These are phyloP conservation scores for Calonectria crousiana DNA, from an alignment of 2,329 filamentous ascomycete species.

Conservation along the genomic window DNA sequence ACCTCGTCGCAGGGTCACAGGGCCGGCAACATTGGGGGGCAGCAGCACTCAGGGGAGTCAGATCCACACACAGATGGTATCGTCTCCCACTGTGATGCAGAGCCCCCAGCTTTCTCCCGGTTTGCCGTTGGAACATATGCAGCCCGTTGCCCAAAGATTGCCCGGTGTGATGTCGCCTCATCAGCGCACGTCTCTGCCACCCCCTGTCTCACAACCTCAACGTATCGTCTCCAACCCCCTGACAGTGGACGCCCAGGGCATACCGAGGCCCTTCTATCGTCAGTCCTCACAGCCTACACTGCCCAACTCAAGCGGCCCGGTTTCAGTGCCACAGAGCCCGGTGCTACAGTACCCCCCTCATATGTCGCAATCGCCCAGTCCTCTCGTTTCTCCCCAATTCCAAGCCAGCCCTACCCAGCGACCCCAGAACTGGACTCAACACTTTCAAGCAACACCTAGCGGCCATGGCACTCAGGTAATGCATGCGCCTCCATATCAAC, in stretches of 20 bases:
- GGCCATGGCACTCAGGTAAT: background rate
- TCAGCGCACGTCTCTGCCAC: background rate
- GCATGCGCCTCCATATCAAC: background rate
- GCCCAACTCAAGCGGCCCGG: background rate
- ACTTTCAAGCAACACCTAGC: background rate
- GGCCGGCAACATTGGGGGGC: background rate
- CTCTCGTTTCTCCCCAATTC: background rate
- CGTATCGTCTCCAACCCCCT: background rate
- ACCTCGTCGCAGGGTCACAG: slow-evolving; percentile 3
- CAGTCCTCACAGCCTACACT: background rate
- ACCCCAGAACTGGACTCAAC: background rate
- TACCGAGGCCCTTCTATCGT: background rate
- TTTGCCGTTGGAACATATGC: background rate
- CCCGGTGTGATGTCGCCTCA: background rate
- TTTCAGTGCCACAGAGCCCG: background rate
- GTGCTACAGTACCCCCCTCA: slow-evolving; percentile 22
- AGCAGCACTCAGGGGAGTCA: background rate
- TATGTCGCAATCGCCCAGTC: background rate
- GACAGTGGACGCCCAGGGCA: background rate
- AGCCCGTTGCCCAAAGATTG: background rate
- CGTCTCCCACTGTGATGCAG: background rate
- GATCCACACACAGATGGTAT: background rate
- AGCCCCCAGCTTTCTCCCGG: background rate
- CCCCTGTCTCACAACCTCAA: background rate
- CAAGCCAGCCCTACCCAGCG: background rate